These are phyloP conservation scores for Tubosaeta sp. DNA, from an alignment of 768 basidiomycete genomes.

Conservation along the genomic window DNA sequence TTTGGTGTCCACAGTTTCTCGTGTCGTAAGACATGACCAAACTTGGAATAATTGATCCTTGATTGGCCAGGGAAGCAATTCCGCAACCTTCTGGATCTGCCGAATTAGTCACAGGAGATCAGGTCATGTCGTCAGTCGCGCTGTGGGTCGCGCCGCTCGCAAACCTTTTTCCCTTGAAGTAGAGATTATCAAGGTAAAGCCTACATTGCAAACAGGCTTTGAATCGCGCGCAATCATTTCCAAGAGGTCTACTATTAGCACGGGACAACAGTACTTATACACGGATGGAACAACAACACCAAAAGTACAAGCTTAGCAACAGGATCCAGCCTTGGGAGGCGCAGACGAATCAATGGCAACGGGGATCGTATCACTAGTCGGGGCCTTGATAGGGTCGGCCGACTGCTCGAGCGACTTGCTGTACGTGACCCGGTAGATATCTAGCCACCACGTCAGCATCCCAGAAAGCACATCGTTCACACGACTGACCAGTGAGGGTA, in stretches of 20 bases:
- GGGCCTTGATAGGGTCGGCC: conserved; percentile 70
- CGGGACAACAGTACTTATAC: conserved; percentile 24
- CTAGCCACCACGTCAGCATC: conserved; percentile 37
- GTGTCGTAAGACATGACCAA: conserved; percentile 56
- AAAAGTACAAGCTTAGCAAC: conserved; percentile 45
- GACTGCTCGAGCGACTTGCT: conserved; percentile 90
- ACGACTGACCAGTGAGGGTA: conserved; percentile 83
- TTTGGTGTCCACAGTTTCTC: conserved; percentile 75
- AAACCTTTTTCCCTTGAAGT: no score
- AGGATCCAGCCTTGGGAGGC: conserved; percentile 50
- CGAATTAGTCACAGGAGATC: conserved; percentile 93
- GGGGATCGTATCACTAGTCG: conserved; percentile 79
- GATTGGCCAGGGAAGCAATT: conserved; percentile 91
- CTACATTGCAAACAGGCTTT: no score
- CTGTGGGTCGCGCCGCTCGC: no score
- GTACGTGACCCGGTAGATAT: conserved; percentile 97
- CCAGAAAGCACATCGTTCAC: background rate
- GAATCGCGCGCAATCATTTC: no score
- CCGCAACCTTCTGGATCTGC: conserved; percentile 81
- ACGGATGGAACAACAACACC: conserved; percentile 15
- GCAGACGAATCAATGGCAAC: conserved; percentile 66
- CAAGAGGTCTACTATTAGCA: conserved; percentile 20
- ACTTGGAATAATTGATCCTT: conserved; percentile 83
- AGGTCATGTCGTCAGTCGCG: conserved; percentile 63
- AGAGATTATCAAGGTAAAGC: no score